Base-by-base conservation (phyloP, 1,284 basidiomycete species). In the Trichosporon inkin region DNA sequence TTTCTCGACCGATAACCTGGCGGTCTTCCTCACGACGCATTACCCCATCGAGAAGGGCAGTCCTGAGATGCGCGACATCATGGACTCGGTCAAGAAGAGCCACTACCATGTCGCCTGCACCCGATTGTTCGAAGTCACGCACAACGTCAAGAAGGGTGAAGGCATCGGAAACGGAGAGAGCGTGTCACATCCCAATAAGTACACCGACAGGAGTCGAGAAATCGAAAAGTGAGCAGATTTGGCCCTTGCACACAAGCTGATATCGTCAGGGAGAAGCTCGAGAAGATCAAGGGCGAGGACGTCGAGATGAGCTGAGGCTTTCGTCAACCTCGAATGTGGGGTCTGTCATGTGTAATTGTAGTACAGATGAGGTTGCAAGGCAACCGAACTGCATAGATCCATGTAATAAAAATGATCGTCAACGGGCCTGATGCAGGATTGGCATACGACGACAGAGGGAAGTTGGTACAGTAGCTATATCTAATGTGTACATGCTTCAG, bases 81-180 rank as follows among this genome's bases (percentile, higher is more conserved):
- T 92, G 80, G 82, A 83, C 52, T 85, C 84, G 11, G 91, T 96
- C 60, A 93, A 93, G 76, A 82, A 81, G 14, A 81, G 84, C 2
- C 92, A 96, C 75, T 97, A 88, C 75, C 95, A 99, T 74, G 88
- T 99, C 52, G 96, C 94, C 4, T 99, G 96, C 79, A 99, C 96
- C 17, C 84, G 94, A 16, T 89, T 99, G 36, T 99, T 94, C 78
- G 96, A 99, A 81, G 84, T 97, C 51, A 96, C 93, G 19, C 95
- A 99, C 76, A 88, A 88, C 7, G 85, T 96, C 60, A 88, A 85
- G 78, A 93, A 90, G 76, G 93, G 93, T 2, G 90, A 95, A 32
- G 95, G 95, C 0, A 71, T 96, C 52, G 91, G 92, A 5, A 66
- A 65, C 16, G 84, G 82, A 11, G 95, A 97, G 74, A 90, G 86